A percentile compares a stretch with the other conserved stretches of the same genome.
phyloP scores from a whole-genome alignment of 208 protist species.

The Endotrypanum monterogeii region DNA sequence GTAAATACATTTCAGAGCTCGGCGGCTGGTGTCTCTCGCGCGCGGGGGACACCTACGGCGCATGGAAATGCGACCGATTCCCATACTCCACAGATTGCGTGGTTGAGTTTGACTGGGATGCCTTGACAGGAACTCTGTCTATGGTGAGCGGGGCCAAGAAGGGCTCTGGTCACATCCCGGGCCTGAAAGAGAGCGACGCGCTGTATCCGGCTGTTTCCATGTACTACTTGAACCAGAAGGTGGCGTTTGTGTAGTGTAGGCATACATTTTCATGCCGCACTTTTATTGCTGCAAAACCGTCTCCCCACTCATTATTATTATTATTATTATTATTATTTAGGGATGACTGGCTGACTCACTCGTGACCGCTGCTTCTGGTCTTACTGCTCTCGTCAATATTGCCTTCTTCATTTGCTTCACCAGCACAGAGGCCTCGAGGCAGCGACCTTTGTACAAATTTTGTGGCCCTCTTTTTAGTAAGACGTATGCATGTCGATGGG shows the following conservation, averaged over 20 bases:
- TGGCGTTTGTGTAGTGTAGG: constrained; percentile 87
- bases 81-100: constrained; percentile 88
- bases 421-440: background rate
- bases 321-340: background rate
- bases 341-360: background rate
- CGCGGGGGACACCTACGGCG: constrained; percentile 86
- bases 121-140: constrained; percentile 62
- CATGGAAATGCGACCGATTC: constrained; percentile 89
- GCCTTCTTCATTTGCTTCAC: background rate
- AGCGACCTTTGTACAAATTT: background rate
- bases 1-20: constrained; percentile 92
- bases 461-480: background rate
- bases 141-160: constrained; percentile 85
- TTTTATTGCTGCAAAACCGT: background rate
- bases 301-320: no score
- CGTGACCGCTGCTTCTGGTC: background rate
- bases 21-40: constrained; percentile 90
- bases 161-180: constrained; percentile 72
- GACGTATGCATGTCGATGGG: background rate
- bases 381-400: background rate
- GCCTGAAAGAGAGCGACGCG: constrained; percentile 61
- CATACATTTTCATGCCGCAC: background rate
- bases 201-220: constrained; percentile 90
- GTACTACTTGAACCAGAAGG: constrained; percentile 93
- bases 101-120: constrained; percentile 91